Conservation (phyloP, 164 flowering plant species). For the Chloranthus sessilifolius region DNA sequence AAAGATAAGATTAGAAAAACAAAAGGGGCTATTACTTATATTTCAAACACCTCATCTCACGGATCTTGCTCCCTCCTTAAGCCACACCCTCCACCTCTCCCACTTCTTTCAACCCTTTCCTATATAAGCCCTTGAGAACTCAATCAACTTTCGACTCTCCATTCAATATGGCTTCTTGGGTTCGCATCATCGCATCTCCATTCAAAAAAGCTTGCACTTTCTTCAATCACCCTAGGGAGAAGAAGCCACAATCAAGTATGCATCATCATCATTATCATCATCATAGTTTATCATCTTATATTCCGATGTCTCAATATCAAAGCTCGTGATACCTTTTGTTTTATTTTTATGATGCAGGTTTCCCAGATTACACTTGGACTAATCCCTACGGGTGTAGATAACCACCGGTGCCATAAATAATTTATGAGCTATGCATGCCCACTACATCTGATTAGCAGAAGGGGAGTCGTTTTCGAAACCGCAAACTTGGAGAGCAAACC, state of each 20-base stretch:
- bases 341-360: no score
- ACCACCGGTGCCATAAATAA: no score
- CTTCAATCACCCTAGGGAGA: constrained; percentile 22
- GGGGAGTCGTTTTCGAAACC: no score
- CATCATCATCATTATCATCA: not conserved
- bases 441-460: no score
- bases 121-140: not conserved
- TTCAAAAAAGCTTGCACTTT: constrained; percentile 65
- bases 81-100: constrained; percentile 5
- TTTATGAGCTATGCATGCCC: no score
- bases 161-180: constrained; percentile 58
- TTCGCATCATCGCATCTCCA: constrained; percentile 59
- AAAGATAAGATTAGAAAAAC: not conserved
- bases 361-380: no score
- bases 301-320: no score
- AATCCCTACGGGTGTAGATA: no score
- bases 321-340: no score
- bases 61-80: constrained; percentile 31
- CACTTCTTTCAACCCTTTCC: not conserved
- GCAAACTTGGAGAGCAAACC: no score
- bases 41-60: constrained; percentile 19
- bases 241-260: constrained; percentile 26
- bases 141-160: not conserved
- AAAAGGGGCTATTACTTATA: not conserved
- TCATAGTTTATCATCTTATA: no score